phyloP scores from a whole-genome alignment of 1,284 basidiomycete genomes.

The Boletus smithii region DNA sequence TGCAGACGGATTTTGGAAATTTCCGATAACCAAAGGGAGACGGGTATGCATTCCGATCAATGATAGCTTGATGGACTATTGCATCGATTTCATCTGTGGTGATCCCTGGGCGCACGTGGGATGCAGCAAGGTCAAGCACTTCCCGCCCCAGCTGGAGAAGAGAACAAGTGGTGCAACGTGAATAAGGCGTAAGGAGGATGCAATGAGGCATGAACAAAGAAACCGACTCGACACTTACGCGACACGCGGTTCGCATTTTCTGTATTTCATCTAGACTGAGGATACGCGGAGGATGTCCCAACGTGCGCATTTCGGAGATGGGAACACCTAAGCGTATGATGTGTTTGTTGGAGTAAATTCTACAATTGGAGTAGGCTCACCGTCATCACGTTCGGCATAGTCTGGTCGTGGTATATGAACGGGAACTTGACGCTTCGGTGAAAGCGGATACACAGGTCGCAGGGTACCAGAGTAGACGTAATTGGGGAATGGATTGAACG shows the following conservation, averaged over 20 bases:
- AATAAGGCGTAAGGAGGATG: not conserved
- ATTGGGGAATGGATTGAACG: conserved; percentile 71
- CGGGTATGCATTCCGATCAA: conserved; percentile 92
- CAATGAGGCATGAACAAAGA: not conserved
- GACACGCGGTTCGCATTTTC: conserved; percentile 76
- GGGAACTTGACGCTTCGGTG: conserved; percentile 66
- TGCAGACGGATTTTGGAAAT: conserved; percentile 97
- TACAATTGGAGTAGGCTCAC: conserved; percentile 39
- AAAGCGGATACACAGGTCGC: conserved; percentile 74
- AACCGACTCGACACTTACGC: conserved; percentile 45
- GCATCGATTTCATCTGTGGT: conserved; percentile 96
- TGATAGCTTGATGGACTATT: conserved; percentile 91
- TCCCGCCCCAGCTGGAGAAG: conserved; percentile 75
- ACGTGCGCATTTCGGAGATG: conserved; percentile 51
- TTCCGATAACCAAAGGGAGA: conserved; percentile 90
- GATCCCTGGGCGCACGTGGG: conserved; percentile 82
- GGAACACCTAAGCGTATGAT: conserved; percentile 52
- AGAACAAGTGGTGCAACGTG: no score
- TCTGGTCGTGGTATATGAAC: conserved; percentile 77
- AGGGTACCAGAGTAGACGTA: conserved; percentile 69
- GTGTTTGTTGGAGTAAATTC: conserved; percentile 14
- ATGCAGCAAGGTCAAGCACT: conserved; percentile 87
- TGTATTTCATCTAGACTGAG: conserved; percentile 67
- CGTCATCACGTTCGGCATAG: conserved; percentile 59
- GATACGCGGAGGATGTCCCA: conserved; percentile 64